phyloP scores from a whole-genome alignment of 1,139 yeast genomes.

The Magnusiomyces clavatus region DNA sequence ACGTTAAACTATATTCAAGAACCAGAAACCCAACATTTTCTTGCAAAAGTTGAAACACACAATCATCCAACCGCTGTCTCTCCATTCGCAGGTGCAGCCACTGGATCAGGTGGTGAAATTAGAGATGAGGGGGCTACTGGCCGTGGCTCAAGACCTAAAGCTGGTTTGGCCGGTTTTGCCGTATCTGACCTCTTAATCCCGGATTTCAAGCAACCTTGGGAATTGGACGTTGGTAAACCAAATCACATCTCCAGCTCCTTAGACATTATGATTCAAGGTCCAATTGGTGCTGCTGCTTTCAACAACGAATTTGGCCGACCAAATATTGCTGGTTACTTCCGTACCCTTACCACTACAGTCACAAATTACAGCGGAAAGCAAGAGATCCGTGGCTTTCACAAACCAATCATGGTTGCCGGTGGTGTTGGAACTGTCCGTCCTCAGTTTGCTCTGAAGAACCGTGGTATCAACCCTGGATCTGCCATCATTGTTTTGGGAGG shows the following conservation, averaged over 20 bases:
- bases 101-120: slow-evolving; percentile 99
- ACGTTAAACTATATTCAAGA: slow-evolving; percentile 67
- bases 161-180: slow-evolving; percentile 90
- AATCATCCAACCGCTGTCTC: slow-evolving; percentile 99
- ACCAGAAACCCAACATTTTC: slow-evolving; percentile 75
- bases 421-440: slow-evolving; percentile 98
- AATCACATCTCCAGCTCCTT: slow-evolving; percentile 85
- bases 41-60: slow-evolving; percentile 96
- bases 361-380: slow-evolving; percentile 50
- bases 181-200: slow-evolving; percentile 91
- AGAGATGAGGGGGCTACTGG: slow-evolving; percentile 99
- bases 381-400: slow-evolving; percentile 93
- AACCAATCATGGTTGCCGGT: slow-evolving; percentile 99
- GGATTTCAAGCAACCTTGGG: slow-evolving; percentile 89
- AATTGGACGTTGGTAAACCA: slow-evolving; percentile 79
- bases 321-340: slow-evolving; percentile 91
- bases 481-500: slow-evolving; percentile 94
- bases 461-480: slow-evolving; percentile 86
- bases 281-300: slow-evolving; percentile 96
- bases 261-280: slow-evolving; percentile 96
- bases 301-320: slow-evolving; percentile 99
- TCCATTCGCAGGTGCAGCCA: slow-evolving; percentile 99
- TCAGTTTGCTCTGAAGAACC: slow-evolving; percentile 79
- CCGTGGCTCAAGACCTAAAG: slow-evolving; percentile 93
- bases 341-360: slow-evolving; percentile 84